Percentiles rank a stretch among this genome's conserved stretches.
phyloP scores from a whole-genome alignment of 169 alveolate species.

The Eimeria falciformis region DNA sequence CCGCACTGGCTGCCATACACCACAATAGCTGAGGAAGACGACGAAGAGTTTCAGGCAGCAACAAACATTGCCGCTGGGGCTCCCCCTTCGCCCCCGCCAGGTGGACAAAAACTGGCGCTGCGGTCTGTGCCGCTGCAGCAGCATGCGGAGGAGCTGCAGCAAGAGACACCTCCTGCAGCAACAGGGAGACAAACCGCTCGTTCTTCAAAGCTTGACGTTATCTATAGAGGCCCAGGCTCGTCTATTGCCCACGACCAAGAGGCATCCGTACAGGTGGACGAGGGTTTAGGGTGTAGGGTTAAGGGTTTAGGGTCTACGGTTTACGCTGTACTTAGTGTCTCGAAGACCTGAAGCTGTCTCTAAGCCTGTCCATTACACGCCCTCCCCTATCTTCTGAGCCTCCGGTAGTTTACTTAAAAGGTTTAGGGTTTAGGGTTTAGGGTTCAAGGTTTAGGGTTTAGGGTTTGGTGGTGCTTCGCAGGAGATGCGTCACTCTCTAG shows the following conservation, averaged over 20 bases:
- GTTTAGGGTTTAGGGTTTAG: neutral
- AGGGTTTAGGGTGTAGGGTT: too few relatives aligned
- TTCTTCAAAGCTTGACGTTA: neutral
- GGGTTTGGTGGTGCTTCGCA: neutral
- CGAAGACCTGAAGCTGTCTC: too few relatives aligned
- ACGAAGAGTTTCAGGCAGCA: neutral
- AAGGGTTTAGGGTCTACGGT: too few relatives aligned
- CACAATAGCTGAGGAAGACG: constrained; percentile 49
- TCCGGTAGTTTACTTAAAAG: too few relatives aligned
- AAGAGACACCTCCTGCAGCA: neutral
- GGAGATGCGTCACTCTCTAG: constrained; percentile 47
- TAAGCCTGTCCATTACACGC: too few relatives aligned
- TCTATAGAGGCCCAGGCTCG: constrained; percentile 33
- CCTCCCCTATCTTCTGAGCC: too few relatives aligned
- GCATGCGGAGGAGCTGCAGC: neutral
- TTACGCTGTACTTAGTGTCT: too few relatives aligned
- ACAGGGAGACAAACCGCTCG: neutral
- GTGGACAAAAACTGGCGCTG: neutral
- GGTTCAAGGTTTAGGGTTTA: too few relatives aligned
- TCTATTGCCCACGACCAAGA: constrained; percentile 53
- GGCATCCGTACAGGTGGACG: constrained; percentile 42
- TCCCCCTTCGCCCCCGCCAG: neutral
- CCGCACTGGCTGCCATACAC: constrained; percentile 74
- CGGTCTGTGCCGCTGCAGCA: constrained; percentile 6
- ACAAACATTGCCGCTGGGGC: neutral